Base-by-base conservation (phyloP, 169 alveolate species). In the Plasmodium vivax region DNA sequence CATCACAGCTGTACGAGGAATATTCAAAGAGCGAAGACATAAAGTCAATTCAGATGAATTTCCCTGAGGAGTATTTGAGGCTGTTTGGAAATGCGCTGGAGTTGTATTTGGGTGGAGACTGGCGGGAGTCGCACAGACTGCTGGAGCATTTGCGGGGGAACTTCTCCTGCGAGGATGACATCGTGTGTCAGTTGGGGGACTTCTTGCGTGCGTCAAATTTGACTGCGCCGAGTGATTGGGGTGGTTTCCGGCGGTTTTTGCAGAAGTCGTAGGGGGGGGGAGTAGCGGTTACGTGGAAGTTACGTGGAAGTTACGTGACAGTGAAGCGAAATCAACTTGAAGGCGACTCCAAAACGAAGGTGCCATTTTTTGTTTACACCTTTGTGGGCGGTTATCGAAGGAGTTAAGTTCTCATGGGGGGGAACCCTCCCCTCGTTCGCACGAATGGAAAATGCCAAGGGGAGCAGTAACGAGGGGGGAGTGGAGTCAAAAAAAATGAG, bases 221-320 rank as follows among this genome's bases (percentile, higher is more conserved):
- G 93, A 90, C 73, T 79, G 96, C 98, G 36, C 99, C 98, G 12
- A 82, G 62, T 36, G 96, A 96, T 91, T 98, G 99, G 99, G 95
- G 95, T 77, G 99, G 99, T 10, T 98, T 91, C 77, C 90, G 99
- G 80, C 97, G 82, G 38, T 95, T 98, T 62, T 94, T 97, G 32
- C 98, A 96, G 85, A 97, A 97, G 85, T 97, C 96, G 88, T 87
- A 91, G 85, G 16, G 27, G 32, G 32, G 7, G 72, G 27, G 27
- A 23, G 27, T 23, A 23, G 27, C 27, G 27, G 27, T 23, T 23
- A 23, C 27, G 27, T 23, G 27, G 27, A 23, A 23, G 27, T 23
- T 23, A 23, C 27, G 27, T 23, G 27, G 27, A 23, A 23, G 27
- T 23, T 23, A 23, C 27, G 27, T 23, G 27, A 23, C 27, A 0